Evolutionary conservation across 805 yeast genomes (phyloP).

Genomic region (Saccharomyces jurei): DNA sequence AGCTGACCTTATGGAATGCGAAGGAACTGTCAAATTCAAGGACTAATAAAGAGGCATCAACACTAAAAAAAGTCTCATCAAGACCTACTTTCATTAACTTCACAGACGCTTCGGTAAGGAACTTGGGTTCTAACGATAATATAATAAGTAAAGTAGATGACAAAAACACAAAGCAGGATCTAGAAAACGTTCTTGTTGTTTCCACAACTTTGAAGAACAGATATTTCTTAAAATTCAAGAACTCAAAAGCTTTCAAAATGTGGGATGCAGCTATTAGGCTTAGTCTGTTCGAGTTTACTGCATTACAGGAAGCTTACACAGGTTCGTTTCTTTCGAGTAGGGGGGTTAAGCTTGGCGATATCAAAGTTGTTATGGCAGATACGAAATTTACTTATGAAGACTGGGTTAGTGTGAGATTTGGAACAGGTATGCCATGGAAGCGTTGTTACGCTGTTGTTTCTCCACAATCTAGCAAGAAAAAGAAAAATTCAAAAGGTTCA

Average conservation of each 20-base stretch:
- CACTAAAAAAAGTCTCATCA: slow-evolving; percentile 46
- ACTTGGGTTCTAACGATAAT: slow-evolving; percentile 56
- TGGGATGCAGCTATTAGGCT: slow-evolving; percentile 85
- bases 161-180: slow-evolving; percentile 37
- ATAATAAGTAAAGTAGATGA: slow-evolving; percentile 44
- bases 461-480: slow-evolving; percentile 45
- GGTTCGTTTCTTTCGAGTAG: slow-evolving; percentile 90
- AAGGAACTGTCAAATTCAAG: slow-evolving; percentile 45
- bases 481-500: slow-evolving; percentile 45
- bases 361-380: slow-evolving; percentile 74
- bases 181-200: slow-evolving; percentile 71
- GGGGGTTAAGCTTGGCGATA: slow-evolving; percentile 81
- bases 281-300: slow-evolving; percentile 68
- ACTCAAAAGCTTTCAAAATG: slow-evolving; percentile 50
- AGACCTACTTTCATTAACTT: slow-evolving; percentile 85
- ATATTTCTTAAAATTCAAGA: slow-evolving; percentile 68
- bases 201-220: slow-evolving; percentile 90
- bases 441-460: slow-evolving; percentile 86
- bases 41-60: slow-evolving; percentile 34
- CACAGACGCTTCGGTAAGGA: slow-evolving; percentile 82
- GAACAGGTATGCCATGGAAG: slow-evolving; percentile 97
- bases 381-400: slow-evolving; percentile 84
- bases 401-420: slow-evolving; percentile 94
- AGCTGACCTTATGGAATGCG: slow-evolving; percentile 88
- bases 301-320: slow-evolving; percentile 91